Conservation (phyloP, 345 rosid species). For the Euphorbia tirucalli region DNA sequence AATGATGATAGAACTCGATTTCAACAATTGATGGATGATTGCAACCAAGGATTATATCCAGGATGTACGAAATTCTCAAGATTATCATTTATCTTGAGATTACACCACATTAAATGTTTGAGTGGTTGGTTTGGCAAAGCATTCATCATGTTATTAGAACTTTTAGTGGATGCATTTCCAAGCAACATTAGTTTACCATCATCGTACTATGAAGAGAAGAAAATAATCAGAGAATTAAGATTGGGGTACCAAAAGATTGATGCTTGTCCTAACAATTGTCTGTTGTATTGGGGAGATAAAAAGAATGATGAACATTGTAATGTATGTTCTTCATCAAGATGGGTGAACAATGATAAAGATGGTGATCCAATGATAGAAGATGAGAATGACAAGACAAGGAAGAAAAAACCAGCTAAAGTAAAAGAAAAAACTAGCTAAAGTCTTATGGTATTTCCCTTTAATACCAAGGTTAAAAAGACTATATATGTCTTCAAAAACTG, state of each 20-base stretch:
- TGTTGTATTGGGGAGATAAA: not conserved
- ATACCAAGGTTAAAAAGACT: not conserved
- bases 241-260: constrained; percentile 7
- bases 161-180: not conserved
- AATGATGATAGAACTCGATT: no score
- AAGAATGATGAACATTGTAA: not conserved
- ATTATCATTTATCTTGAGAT: not conserved
- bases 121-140: not conserved
- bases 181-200: not conserved
- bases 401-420: no score
- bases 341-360: no score
- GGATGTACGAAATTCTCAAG: not conserved
- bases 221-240: not conserved
- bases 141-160: not conserved
- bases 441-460: constrained; percentile 6
- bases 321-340: no score
- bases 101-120: not conserved
- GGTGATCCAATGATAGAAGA: no score
- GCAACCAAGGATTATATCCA: not conserved
- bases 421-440: no score
- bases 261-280: constrained; percentile 5
- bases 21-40: not conserved
- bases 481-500: not conserved
- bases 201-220: not conserved
- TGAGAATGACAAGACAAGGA: no score